Percentiles rank a stretch among this genome's conserved stretches.
phyloP scores from a whole-genome alignment of 805 yeast genomes.

The Candida boidinii region DNA sequence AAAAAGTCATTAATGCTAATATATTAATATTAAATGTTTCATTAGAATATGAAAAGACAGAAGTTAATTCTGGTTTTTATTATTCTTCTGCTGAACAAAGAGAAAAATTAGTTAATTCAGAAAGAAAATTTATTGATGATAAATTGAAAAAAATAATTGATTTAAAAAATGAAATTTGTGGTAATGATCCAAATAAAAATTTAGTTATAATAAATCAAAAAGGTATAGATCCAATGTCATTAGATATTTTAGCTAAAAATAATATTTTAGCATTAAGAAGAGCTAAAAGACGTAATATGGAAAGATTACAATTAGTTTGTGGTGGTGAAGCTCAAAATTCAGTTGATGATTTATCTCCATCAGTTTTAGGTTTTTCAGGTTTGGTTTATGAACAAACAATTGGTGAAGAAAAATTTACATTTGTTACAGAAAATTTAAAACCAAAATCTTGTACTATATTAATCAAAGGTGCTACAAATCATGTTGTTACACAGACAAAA shows the following conservation, averaged over 20 bases:
- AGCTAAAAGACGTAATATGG: constrained; percentile 99
- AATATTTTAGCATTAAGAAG: constrained; percentile 91
- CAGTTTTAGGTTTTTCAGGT: constrained; percentile 81
- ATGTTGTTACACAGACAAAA: constrained; percentile 83
- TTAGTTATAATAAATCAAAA: constrained; percentile 96
- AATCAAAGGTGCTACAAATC: constrained; percentile 88
- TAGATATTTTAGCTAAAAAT: constrained; percentile 88
- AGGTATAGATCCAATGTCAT: constrained; percentile 97
- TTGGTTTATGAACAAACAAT: constrained; percentile 84
- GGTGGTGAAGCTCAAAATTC: constrained; percentile 98
- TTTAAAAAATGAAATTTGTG: constrained; percentile 87
- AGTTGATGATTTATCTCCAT: constrained; percentile 82
- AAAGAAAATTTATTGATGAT: constrained; percentile 90
- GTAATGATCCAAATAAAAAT: constrained; percentile 58
- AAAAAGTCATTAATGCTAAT: constrained; percentile 70
- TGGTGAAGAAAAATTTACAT: constrained; percentile 97
- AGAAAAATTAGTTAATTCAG: constrained; percentile 87
- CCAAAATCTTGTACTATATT: constrained; percentile 89
- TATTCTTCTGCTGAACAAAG: constrained; percentile 95
- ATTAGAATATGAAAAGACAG: constrained; percentile 94
- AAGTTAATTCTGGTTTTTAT: constrained; percentile 92
- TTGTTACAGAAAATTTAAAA: constrained; percentile 80
- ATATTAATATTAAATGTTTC: constrained; percentile 88
- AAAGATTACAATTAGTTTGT: constrained; percentile 88
- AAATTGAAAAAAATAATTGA: constrained; percentile 87